Evolutionary conservation across 2,329 filamentous ascomycete species (phyloP).

Genomic region (Magnaporthales sp.): DNA sequence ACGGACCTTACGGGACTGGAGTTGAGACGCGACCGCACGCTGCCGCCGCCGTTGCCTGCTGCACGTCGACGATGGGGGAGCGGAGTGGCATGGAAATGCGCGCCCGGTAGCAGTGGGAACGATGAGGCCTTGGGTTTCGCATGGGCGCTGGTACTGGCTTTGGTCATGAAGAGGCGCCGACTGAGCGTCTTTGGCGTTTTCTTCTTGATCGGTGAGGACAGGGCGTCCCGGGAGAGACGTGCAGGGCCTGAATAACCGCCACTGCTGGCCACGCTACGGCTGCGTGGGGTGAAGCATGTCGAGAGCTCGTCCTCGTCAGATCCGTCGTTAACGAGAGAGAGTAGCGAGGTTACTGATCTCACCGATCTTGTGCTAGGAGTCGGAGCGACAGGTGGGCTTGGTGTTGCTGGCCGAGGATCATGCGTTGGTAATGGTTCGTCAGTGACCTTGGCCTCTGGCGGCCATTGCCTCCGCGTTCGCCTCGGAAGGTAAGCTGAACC

Average conservation of each 20-base stretch:
- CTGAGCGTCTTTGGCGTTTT: conserved; percentile 2
- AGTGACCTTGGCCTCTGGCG: neutral
- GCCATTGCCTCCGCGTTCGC: neutral
- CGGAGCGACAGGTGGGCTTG: neutral
- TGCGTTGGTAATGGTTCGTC: neutral
- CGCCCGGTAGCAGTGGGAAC: neutral
- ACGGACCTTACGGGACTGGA: conserved; percentile 16
- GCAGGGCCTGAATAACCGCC: neutral
- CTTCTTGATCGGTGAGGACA: conserved; percentile 2
- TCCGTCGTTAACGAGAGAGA: conserved; percentile 31
- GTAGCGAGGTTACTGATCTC: conserved; percentile 13
- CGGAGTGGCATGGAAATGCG: neutral
- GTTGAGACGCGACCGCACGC: neutral
- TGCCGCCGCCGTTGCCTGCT: neutral
- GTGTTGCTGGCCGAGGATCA: neutral
- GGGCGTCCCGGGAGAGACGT: neutral
- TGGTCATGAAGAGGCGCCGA: conserved; percentile 5
- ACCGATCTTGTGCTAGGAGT: neutral
- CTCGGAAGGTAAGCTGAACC: neutral
- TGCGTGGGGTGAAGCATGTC: conserved; percentile 12
- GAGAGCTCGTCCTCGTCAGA: conserved; percentile 28
- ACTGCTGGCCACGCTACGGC: conserved; percentile 1
- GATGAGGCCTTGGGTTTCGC: neutral
- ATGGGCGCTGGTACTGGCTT: neutral
- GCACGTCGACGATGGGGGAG: neutral